These are phyloP conservation scores for Suillus alpinus DNA, from an alignment of 768 basidiomycete species.

Conservation along the genomic window DNA sequence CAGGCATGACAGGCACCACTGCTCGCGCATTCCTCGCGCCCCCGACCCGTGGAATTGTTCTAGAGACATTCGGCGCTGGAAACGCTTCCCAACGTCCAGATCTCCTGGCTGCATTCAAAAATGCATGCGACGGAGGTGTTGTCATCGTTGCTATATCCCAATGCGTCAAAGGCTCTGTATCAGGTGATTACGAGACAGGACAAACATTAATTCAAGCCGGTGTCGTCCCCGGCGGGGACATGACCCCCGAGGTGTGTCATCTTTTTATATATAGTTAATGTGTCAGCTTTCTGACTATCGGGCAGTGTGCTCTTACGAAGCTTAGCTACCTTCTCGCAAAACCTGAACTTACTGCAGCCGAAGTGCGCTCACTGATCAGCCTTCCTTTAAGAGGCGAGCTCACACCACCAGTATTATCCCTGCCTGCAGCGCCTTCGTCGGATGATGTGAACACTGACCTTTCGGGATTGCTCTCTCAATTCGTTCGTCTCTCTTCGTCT, in stretches of 20 bases:
- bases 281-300: slow-evolving; percentile 3
- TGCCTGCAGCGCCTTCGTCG: slow-evolving; percentile 39
- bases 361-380: slow-evolving; percentile 74
- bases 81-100: slow-evolving; percentile 86
- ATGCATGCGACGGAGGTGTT: slow-evolving; percentile 79
- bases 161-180: slow-evolving; percentile 83
- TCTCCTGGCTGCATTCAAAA: slow-evolving; percentile 69
- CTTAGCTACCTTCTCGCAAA: slow-evolving; percentile 89
- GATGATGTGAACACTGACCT: slow-evolving; percentile 57
- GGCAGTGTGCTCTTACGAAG: slow-evolving; percentile 85
- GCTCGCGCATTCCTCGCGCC: slow-evolving; percentile 73
- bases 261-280: neutral
- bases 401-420: slow-evolving; percentile 48
- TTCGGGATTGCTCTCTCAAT: slow-evolving; percentile 62
- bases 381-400: slow-evolving; percentile 88
- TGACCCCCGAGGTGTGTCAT: slow-evolving; percentile 87
- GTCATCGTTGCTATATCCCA: slow-evolving; percentile 92
- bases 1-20: slow-evolving; percentile 76
- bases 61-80: slow-evolving; percentile 91
- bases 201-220: slow-evolving; percentile 67
- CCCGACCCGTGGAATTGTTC: slow-evolving; percentile 75
- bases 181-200: slow-evolving; percentile 80
- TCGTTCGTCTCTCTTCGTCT: slow-evolving; percentile 58
- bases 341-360: slow-evolving; percentile 60
- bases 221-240: slow-evolving; percentile 82